phyloP scores from a whole-genome alignment of 768 basidiomycete genomes.

The Cystobasidiopsis lactophilus region DNA sequence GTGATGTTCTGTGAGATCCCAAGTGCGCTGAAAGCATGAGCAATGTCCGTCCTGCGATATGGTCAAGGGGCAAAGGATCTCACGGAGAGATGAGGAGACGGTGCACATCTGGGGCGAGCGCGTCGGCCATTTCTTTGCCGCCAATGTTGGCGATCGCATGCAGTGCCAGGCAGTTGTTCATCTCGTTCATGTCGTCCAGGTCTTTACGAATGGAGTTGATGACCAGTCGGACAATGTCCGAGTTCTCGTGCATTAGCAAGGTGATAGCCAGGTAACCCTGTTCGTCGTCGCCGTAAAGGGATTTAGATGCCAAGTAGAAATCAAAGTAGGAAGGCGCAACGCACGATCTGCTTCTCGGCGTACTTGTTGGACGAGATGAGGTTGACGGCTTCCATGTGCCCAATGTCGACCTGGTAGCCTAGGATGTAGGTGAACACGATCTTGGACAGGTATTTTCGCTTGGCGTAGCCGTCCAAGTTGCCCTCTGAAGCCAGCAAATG shows the following conservation, averaged over 20 bases:
- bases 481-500: slow-evolving; percentile 22
- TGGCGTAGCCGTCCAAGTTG: slow-evolving; percentile 28
- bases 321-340: slow-evolving; percentile 21
- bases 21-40: background rate
- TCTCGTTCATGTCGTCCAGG: slow-evolving; percentile 76
- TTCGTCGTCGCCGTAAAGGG: too few species aligned
- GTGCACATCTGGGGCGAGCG: slow-evolving; percentile 79
- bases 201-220: slow-evolving; percentile 98
- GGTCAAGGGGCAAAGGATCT: slow-evolving; percentile 13
- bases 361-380: slow-evolving; percentile 87
- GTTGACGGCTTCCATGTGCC: slow-evolving; percentile 98
- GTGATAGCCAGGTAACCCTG: slow-evolving; percentile 97
- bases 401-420: slow-evolving; percentile 90
- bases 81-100: slow-evolving; percentile 84
- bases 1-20: slow-evolving; percentile 46
- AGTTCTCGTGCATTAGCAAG: slow-evolving; percentile 94
- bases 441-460: slow-evolving; percentile 45
- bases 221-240: slow-evolving; percentile 81
- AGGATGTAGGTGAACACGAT: slow-evolving; percentile 98
- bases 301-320: slow-evolving; percentile 4
- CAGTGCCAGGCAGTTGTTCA: slow-evolving; percentile 84
- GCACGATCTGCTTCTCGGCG: slow-evolving; percentile 93
- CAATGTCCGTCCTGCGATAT: slow-evolving; percentile 10
- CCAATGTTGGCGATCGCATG: slow-evolving; percentile 98
- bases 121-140: slow-evolving; percentile 94